Evolutionary conservation across 495 filamentous ascomycete genomes (phyloP).

Genomic region (Neurospora hispaniola): DNA sequence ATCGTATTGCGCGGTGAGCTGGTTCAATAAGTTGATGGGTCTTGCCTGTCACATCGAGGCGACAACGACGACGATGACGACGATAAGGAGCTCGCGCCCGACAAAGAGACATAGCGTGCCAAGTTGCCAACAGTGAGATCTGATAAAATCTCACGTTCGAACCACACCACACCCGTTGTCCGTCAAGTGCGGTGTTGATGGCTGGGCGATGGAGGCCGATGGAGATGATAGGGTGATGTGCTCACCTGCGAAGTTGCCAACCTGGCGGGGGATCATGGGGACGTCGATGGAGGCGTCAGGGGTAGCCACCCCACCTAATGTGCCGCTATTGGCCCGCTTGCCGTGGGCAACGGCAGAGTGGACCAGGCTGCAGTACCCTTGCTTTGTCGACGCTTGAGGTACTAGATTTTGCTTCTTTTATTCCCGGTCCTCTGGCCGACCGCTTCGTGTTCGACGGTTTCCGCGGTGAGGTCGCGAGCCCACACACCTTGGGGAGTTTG

Average conservation of each 20-base stretch:
- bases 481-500: conserved; percentile 1
- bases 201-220: neutral
- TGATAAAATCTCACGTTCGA: conserved; percentile 6
- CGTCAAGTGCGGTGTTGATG: conserved; percentile 1
- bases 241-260: conserved; percentile 1
- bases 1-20: neutral
- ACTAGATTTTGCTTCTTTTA: conserved; percentile 6
- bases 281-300: conserved; percentile 13
- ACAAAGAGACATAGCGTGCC: neutral
- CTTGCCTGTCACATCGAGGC: neutral
- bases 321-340: conserved; percentile 15
- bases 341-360: conserved; percentile 3
- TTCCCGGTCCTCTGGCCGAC: conserved; percentile 2
- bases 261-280: conserved; percentile 1
- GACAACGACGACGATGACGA: neutral
- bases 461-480: conserved; percentile 1
- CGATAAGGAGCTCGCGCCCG: neutral
- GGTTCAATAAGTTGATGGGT: neutral
- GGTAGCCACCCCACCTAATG: conserved; percentile 4
- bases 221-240: neutral
- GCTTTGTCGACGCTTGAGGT: neutral
- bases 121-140: neutral
- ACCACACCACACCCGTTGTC: conserved; percentile 1
- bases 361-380: conserved; percentile 8
- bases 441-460: conserved; percentile 1